Evolutionary conservation across 306 rosid genomes (phyloP).

Genomic region (Macrotyloma uniflorum): DNA sequence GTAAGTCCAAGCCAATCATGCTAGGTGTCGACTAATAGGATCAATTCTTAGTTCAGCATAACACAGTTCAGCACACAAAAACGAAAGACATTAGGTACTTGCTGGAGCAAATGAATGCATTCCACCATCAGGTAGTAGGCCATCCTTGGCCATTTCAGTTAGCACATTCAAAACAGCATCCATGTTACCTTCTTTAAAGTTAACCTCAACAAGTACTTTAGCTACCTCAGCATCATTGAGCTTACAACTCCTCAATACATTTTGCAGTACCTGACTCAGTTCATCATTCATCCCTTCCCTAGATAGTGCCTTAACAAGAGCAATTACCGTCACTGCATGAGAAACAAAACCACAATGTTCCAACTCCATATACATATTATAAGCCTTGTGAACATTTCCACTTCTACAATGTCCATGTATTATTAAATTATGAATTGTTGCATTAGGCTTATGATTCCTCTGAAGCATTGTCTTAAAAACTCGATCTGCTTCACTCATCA

Average conservation of each 20-base stretch:
- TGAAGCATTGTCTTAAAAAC: constrained; percentile 67
- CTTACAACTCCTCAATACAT: constrained; percentile 61
- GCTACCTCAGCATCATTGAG: constrained; percentile 75
- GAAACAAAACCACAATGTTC: constrained; percentile 66
- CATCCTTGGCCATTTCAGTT: constrained; percentile 81
- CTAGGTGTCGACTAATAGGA: not conserved
- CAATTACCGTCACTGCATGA: constrained; percentile 68
- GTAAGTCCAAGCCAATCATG: constrained; percentile 7
- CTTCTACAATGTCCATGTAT: constrained; percentile 84
- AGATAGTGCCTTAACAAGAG: constrained; percentile 71
- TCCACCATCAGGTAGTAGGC: constrained; percentile 73
- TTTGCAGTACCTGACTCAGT: constrained; percentile 60
- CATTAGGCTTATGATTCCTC: constrained; percentile 62
- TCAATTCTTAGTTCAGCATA: not conserved
- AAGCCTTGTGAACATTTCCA: constrained; percentile 69
- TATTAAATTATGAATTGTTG: constrained; percentile 66
- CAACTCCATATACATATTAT: constrained; percentile 68
- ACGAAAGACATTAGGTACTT: constrained; percentile 27
- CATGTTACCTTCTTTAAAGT: constrained; percentile 88
- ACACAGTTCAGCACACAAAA: not conserved
- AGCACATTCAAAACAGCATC: constrained; percentile 70
- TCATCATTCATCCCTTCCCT: constrained; percentile 64
- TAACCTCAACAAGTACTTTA: constrained; percentile 69
- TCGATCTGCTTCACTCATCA: constrained; percentile 84
- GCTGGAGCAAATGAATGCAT: constrained; percentile 35